A percentile compares a stretch with the other conserved stretches of the same genome.
Evolutionary conservation across 345 rosid genomes (phyloP).

Genomic region (Aquilaria yunnanensis): DNA sequence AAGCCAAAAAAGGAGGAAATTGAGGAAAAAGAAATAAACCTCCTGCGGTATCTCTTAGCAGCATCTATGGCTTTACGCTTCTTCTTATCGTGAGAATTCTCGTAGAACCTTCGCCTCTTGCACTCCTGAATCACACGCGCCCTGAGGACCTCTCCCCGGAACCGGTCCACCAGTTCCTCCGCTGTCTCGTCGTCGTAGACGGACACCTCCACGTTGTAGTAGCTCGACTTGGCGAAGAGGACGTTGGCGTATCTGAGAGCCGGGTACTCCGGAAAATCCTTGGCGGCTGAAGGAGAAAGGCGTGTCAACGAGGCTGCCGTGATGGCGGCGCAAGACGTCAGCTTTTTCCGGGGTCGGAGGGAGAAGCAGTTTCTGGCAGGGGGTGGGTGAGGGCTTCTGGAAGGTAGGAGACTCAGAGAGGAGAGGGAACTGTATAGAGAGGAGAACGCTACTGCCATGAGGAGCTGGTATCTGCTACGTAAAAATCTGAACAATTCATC

Average conservation of each 20-base stretch:
- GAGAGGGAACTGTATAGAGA: conserved; percentile 8
- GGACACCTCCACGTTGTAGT: conserved; percentile 26
- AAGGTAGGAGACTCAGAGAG: not conserved
- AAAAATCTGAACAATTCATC: no score
- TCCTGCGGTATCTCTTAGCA: conserved; percentile 24
- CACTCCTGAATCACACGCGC: conserved; percentile 29
- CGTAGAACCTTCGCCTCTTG: conserved; percentile 31
- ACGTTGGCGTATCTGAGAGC: conserved; percentile 18
- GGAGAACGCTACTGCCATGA: conserved; percentile 8
- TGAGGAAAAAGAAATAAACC: conserved; percentile 14
- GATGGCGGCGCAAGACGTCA: not conserved
- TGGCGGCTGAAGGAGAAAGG: not conserved
- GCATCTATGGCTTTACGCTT: conserved; percentile 33
- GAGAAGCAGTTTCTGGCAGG: conserved; percentile 2
- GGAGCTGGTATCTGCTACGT: no score
- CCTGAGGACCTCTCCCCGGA: conserved; percentile 24
- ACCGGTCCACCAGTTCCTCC: conserved; percentile 27
- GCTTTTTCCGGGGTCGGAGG: not conserved
- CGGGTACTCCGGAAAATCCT: conserved; percentile 9
- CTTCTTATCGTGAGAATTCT: conserved; percentile 24
- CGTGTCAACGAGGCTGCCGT: not conserved
- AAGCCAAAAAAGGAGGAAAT: not conserved
- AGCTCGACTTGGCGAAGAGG: conserved; percentile 24
- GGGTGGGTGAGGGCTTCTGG: not conserved
- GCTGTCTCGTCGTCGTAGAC: conserved; percentile 35